Evolutionary conservation across 2,329 filamentous ascomycete genomes (phyloP).

Genomic region (Penicillium sp.): DNA sequence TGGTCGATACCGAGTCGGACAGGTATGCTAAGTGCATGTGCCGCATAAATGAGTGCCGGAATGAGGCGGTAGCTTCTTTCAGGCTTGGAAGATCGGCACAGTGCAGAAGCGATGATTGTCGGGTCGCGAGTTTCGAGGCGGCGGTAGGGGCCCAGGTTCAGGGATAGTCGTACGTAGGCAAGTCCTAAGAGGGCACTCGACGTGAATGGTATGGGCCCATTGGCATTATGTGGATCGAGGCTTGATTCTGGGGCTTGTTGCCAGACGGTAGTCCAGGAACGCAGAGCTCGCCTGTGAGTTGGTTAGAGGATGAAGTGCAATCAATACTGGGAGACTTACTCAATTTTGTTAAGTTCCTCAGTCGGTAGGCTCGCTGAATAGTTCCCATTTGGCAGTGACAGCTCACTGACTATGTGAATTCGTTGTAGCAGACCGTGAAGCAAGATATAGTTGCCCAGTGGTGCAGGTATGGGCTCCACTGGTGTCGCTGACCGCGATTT

Average conservation of each 20-base stretch:
- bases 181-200: conserved; percentile 31
- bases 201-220: conserved; percentile 34
- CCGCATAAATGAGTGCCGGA: conserved; percentile 62
- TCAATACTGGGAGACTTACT: conserved; percentile 18
- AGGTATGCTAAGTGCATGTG: conserved; percentile 61
- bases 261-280: conserved; percentile 36
- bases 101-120: conserved; percentile 56
- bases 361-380: conserved; percentile 31
- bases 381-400: conserved; percentile 30
- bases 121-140: conserved; percentile 63
- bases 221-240: conserved; percentile 33
- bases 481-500: conserved; percentile 25
- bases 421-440: conserved; percentile 69
- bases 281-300: conserved; percentile 28
- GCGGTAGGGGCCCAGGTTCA: conserved; percentile 56
- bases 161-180: conserved; percentile 32
- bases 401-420: conserved; percentile 44
- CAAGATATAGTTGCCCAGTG: conserved; percentile 65
- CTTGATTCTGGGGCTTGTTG: conserved; percentile 36
- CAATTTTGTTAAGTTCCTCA: conserved; percentile 34
- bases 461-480: conserved; percentile 36
- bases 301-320: neutral
- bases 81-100: conserved; percentile 56
- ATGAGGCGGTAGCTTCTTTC: conserved; percentile 58
- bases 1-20: conserved; percentile 36